Conservation (phyloP, 257 asterid genomes). For the Ajuga chamaepitys region DNA sequence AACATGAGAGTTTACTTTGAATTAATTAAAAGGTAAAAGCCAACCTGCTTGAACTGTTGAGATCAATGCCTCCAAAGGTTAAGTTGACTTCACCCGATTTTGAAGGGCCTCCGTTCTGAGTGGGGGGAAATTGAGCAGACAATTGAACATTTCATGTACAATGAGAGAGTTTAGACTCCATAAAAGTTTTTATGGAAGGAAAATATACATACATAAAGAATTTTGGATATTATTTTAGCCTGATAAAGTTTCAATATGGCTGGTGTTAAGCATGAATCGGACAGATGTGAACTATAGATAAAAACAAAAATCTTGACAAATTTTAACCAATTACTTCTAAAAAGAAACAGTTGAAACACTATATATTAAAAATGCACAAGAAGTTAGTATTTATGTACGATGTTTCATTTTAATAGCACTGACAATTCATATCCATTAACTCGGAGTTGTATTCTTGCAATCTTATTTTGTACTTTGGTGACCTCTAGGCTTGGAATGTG, state of each 20-base stretch:
- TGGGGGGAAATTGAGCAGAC: slow-evolving; percentile 8
- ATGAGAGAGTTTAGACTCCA: not conserved
- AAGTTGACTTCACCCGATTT: slow-evolving; percentile 83
- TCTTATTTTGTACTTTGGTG: no score
- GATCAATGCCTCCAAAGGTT: slow-evolving; percentile 99
- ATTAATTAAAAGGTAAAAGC: slow-evolving; percentile 25
- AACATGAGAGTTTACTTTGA: no score
- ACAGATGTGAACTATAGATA: no score
- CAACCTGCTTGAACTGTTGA: slow-evolving; percentile 99
- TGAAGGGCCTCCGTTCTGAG: slow-evolving; percentile 69
- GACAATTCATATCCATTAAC: no score
- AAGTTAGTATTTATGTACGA: not conserved
- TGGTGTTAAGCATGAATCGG: no score
- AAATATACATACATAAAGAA: not conserved
- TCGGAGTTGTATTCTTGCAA: no score
- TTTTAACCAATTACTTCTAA: not conserved
- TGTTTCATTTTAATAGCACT: no score
- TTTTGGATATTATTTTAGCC: not conserved
- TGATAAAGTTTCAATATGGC: not conserved
- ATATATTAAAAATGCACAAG: not conserved
- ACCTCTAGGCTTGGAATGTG: no score
- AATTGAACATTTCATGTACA: slow-evolving; percentile 8
- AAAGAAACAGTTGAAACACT: not conserved
- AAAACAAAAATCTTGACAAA: no score
- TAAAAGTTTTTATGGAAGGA: not conserved